Conservation (phyloP, 1,139 yeast genomes). For the Taphrina wiesneri region DNA sequence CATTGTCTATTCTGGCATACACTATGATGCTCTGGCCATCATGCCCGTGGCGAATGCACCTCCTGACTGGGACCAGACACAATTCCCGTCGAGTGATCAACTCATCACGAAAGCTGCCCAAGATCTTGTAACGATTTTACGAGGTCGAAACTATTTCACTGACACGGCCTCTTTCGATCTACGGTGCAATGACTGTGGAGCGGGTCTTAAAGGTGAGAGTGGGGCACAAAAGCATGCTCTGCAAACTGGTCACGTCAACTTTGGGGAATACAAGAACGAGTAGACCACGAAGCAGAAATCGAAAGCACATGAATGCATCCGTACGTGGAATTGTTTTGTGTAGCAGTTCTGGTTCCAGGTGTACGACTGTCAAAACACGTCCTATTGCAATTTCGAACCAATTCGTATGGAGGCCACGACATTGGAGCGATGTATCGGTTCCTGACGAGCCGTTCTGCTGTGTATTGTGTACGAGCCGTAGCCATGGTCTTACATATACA, state of each 20-base stretch:
- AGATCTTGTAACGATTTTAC: constrained; percentile 53
- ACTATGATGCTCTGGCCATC: constrained; percentile 65
- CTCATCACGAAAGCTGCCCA: constrained; percentile 49
- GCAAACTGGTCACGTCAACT: constrained; percentile 61
- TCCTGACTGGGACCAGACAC: constrained; percentile 49
- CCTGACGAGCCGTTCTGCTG: too few relatives aligned
- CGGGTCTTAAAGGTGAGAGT: constrained; percentile 60
- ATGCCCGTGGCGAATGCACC: constrained; percentile 45
- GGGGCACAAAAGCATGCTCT: constrained; percentile 70
- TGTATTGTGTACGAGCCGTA: too few relatives aligned
- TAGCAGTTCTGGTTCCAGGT: too few relatives aligned
- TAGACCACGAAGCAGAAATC: background rate
- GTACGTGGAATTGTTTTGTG: background rate
- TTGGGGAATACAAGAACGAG: constrained; percentile 54
- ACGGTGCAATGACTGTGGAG: constrained; percentile 60
- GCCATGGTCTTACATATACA: too few relatives aligned
- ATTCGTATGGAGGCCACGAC: too few relatives aligned
- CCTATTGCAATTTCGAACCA: too few relatives aligned
- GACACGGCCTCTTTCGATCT: constrained; percentile 65
- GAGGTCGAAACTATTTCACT: constrained; percentile 61
- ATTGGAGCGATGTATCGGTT: too few relatives aligned
- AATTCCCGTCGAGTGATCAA: constrained; percentile 47
- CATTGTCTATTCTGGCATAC: constrained; percentile 71
- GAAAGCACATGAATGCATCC: background rate
- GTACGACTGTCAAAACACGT: too few relatives aligned